These are phyloP conservation scores for Aspergillus coremiiformis DNA, from an alignment of 495 filamentous ascomycete species.

Conservation along the genomic window DNA sequence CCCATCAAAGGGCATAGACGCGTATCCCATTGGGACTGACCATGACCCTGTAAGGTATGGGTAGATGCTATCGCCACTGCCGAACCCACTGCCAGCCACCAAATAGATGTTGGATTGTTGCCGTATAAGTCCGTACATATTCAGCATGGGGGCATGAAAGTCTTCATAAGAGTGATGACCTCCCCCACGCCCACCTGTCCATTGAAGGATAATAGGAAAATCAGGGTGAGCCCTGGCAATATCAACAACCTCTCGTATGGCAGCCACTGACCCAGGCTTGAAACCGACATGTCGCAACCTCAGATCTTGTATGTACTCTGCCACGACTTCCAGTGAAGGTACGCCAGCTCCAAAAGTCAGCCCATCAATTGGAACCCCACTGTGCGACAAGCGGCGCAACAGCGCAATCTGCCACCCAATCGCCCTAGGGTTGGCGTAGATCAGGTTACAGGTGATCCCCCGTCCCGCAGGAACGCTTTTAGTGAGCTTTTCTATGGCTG, in stretches of 20 bases:
- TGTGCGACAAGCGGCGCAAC: slow-evolving; percentile 18
- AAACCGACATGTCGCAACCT: slow-evolving; percentile 13
- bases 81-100: slow-evolving; percentile 45
- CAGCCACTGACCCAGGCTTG: slow-evolving; percentile 40
- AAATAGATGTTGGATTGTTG: slow-evolving; percentile 40
- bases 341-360: slow-evolving; percentile 19
- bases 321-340: too few species aligned
- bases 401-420: slow-evolving; percentile 32
- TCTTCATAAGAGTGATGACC: slow-evolving; percentile 48
- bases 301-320: too few species aligned
- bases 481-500: slow-evolving; percentile 25
- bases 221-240: slow-evolving; percentile 39
- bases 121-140: slow-evolving; percentile 38
- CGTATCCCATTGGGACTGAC: slow-evolving; percentile 33
- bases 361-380: slow-evolving; percentile 28
- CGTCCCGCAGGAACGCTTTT: slow-evolving; percentile 21
- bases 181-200: slow-evolving; percentile 46
- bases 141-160: slow-evolving; percentile 41
- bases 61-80: slow-evolving; percentile 38
- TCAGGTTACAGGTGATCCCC: slow-evolving; percentile 34
- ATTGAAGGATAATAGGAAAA: slow-evolving; percentile 44
- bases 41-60: slow-evolving; percentile 42
- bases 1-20: slow-evolving; percentile 45
- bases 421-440: slow-evolving; percentile 32
- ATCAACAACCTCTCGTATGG: slow-evolving; percentile 41